phyloP scores from a whole-genome alignment of 129 eudicot species.

The carrot (Daucus carota) region DNA sequence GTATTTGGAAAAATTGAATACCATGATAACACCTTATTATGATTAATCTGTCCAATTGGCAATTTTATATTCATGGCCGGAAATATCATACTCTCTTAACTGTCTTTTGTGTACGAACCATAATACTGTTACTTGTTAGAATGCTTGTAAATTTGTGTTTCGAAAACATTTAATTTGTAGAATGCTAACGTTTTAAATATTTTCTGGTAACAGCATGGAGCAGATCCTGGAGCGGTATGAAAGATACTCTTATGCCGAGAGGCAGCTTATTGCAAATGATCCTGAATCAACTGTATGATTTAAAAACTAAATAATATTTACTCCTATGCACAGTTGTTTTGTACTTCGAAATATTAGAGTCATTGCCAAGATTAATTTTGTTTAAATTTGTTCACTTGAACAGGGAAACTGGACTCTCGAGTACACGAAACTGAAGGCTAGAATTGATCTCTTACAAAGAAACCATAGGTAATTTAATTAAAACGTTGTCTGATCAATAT shows the following conservation, averaged over 20 bases:
- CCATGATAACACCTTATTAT: too few species aligned
- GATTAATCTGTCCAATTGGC: too few species aligned
- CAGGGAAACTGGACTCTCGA: conserved; percentile 78
- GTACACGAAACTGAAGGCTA: conserved; percentile 68
- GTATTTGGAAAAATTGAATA: too few species aligned
- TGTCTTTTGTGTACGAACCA: background rate
- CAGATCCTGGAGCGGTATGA: conserved; percentile 81
- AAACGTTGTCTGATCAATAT: background rate
- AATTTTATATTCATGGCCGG: too few species aligned
- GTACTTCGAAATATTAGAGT: background rate
- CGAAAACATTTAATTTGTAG: background rate
- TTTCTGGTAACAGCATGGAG: conserved; percentile 55
- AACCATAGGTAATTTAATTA: conserved; percentile 43
- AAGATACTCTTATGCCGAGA: conserved; percentile 80
- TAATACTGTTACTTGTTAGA: background rate
- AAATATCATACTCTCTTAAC: too few species aligned
- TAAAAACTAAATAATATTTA: background rate
- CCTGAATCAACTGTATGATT: conserved; percentile 42
- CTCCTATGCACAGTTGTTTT: too few species aligned
- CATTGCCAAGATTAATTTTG: background rate
- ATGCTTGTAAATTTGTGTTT: background rate
- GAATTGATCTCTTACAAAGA: conserved; percentile 77
- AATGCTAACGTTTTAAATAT: background rate
- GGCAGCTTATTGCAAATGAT: conserved; percentile 49
- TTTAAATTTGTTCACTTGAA: conserved; percentile 5